Conservation (phyloP, 108 stramenopile genomes). For the Aureococcus anophagefferens region DNA sequence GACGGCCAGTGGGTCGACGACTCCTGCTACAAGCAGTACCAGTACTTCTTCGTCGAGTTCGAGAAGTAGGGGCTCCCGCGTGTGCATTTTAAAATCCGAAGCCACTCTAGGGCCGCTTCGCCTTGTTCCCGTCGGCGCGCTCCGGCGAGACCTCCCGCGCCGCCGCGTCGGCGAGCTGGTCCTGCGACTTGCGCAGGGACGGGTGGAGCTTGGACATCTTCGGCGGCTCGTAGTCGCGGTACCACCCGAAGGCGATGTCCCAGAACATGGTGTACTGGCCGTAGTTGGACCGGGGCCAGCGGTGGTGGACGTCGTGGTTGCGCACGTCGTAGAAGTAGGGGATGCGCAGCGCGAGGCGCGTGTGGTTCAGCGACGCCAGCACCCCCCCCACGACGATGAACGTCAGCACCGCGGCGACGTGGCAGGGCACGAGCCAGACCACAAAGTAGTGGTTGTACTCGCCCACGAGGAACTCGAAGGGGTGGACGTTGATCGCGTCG, state of each 20-base stretch:
- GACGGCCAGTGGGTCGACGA: not conserved
- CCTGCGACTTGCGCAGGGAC: no score
- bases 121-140: no score
- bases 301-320: conserved; percentile 91
- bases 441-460: conserved; percentile 87
- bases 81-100: no score
- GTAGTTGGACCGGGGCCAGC: conserved; percentile 88
- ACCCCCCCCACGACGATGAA: conserved; percentile 74
- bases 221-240: not conserved
- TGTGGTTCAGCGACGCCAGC: conserved; percentile 89
- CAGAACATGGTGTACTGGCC: conserved; percentile 94
- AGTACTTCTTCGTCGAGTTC: not conserved
- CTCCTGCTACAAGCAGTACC: not conserved
- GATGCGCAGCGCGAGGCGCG: conserved; percentile 47
- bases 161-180: no score
- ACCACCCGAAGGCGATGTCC: conserved; percentile 70
- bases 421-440: conserved; percentile 50
- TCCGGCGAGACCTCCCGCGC: no score
- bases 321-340: conserved; percentile 70
- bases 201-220: not conserved
- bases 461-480: conserved; percentile 87
- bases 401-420: conserved; percentile 35
- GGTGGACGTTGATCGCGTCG: conserved; percentile 97
- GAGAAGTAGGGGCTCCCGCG: no score
- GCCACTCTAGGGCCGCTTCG: no score